These are phyloP conservation scores for Penicillium odoratum DNA, from an alignment of 495 filamentous ascomycete genomes.

Conservation along the genomic window DNA sequence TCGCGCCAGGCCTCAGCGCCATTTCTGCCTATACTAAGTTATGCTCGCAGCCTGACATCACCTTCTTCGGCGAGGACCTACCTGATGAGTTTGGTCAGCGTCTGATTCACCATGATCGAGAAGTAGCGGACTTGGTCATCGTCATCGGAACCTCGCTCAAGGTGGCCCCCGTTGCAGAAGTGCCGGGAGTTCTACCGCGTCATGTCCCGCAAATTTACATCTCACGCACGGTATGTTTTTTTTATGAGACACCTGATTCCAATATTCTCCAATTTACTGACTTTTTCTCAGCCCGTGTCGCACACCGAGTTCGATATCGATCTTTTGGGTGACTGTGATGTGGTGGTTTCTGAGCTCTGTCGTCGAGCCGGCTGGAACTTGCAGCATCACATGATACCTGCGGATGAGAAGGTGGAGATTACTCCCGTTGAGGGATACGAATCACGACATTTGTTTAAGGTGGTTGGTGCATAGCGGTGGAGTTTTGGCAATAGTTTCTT, in stretches of 20 bases:
- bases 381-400: slow-evolving; percentile 82
- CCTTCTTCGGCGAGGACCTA: slow-evolving; percentile 79
- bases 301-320: slow-evolving; percentile 96
- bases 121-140: slow-evolving; percentile 84
- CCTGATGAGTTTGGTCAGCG: slow-evolving; percentile 82
- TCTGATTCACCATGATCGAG: slow-evolving; percentile 73
- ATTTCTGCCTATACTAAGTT: slow-evolving; percentile 1
- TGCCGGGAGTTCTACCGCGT: slow-evolving; percentile 74
- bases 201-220: slow-evolving; percentile 93
- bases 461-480: slow-evolving; percentile 48
- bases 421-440: slow-evolving; percentile 59
- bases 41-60: slow-evolving; percentile 74
- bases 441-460: slow-evolving; percentile 64
- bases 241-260: not conserved
- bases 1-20: not conserved
- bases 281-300: slow-evolving; percentile 58
- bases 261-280: slow-evolving; percentile 10
- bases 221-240: slow-evolving; percentile 64
- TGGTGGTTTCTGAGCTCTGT: slow-evolving; percentile 86
- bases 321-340: slow-evolving; percentile 89
- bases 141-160: slow-evolving; percentile 97
- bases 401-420: slow-evolving; percentile 59
- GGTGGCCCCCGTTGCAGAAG: slow-evolving; percentile 91
- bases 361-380: slow-evolving; percentile 84
- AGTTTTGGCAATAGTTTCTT: slow-evolving; percentile 35